These are phyloP conservation scores for Plantago elongata DNA, from an alignment of 257 asterid species.

Conservation along the genomic window DNA sequence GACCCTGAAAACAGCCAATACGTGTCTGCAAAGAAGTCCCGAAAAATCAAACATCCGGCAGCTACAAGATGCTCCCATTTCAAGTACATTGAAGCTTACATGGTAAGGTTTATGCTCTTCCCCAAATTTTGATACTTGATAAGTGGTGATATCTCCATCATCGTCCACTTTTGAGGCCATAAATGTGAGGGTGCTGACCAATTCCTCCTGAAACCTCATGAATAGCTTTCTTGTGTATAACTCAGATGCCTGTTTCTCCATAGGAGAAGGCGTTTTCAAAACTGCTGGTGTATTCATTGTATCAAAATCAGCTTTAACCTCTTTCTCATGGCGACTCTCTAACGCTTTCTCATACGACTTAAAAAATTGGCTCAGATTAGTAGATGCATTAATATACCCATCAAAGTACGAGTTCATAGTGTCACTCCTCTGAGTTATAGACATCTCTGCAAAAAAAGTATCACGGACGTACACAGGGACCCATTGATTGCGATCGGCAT, in stretches of 20 bases:
- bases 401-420: constrained; percentile 93
- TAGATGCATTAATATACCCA: constrained; percentile 94
- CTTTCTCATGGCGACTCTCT: constrained; percentile 97
- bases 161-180: constrained; percentile 80
- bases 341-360: constrained; percentile 87
- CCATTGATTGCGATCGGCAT: constrained; percentile 79
- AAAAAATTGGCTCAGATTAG: constrained; percentile 76
- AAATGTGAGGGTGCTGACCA: constrained; percentile 83
- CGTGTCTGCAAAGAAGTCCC: constrained; percentile 91
- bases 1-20: constrained; percentile 83
- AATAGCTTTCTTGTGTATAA: constrained; percentile 82
- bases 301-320: constrained; percentile 93
- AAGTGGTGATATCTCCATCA: constrained; percentile 70
- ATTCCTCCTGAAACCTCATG: constrained; percentile 83
- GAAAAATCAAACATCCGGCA: constrained; percentile 97
- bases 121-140: constrained; percentile 76
- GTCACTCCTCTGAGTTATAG: constrained; percentile 79
- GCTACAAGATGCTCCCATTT: constrained; percentile 86
- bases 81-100: constrained; percentile 83
- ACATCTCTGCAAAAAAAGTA: constrained; percentile 92
- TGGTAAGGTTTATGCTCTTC: constrained; percentile 71
- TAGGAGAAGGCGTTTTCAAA: constrained; percentile 92
- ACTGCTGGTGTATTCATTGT: constrained; percentile 61
- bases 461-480: constrained; percentile 86
- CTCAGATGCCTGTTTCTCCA: constrained; percentile 97